Base-by-base conservation (phyloP, 176 grass and related monocot genomes). In the Areca catechu region DNA sequence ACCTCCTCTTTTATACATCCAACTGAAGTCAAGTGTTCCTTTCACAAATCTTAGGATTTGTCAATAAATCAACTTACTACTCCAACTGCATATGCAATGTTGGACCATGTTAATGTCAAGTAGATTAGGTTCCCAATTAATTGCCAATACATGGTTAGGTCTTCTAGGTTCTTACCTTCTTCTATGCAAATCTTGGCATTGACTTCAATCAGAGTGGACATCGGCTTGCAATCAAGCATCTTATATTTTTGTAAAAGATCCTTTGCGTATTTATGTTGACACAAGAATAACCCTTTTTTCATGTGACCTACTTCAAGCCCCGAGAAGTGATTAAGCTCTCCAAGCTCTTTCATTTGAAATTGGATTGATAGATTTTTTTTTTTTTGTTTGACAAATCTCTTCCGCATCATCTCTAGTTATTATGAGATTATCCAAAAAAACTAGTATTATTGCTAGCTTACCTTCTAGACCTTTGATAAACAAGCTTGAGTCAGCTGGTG, bases 201-300 rank as follows among this genome's bases (percentile, higher is more conserved):
- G 16, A 22, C 16, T 29, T 66, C 52, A 0, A 72, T 67, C 16
- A 18, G 61, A 17, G 49, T 74, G 7, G 22, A 53, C 0, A 69
- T 25, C 54, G 70, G 14, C 10, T 67, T 74, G 49, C 59, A 73
- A 15, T 74, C 28, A 24, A 74, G 10, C 70, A 80, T 80, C 1
- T 17, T 17, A 37, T 66, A 57, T 19, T 37, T 68, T 4, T 74
- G 16, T 5, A 70, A 24, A 17, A 74, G 37, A 19, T 74, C 29
- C 54, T 56, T 68, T 37, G 56, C 22, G 37, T 69, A 76, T 15
- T 69, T 69, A 4, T 69, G 19, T 28, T 75, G 53, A 10, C 37
- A 51, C 4, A 67, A 19, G 23, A 66, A 67, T 4, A 22, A 53
- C 2, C 23, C 23, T 24, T 24, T 24, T 24, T 24, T 3, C 3